phyloP scores from a whole-genome alignment of 2,329 filamentous ascomycete genomes.

The Apiospora marii region DNA sequence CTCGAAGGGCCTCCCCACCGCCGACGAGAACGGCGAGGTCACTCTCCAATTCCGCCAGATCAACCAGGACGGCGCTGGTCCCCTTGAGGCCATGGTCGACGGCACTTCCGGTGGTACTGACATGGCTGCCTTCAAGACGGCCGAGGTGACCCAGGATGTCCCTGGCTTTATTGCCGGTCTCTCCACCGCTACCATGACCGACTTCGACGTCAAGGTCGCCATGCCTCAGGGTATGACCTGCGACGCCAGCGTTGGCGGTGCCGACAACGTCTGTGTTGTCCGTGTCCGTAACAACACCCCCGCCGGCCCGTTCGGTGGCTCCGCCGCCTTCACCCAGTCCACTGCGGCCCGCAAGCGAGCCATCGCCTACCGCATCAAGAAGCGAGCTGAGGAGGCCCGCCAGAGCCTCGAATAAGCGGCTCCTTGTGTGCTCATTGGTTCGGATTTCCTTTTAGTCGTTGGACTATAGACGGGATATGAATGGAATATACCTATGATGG shows the following conservation, averaged over 20 bases:
- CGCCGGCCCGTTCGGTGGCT: slow-evolving; percentile 73
- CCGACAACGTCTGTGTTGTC: slow-evolving; percentile 69
- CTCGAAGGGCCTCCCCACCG: slow-evolving; percentile 64
- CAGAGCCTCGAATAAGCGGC: slow-evolving; percentile 25
- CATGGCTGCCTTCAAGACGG: slow-evolving; percentile 64
- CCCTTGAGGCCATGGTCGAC: slow-evolving; percentile 67
- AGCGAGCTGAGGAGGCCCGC: slow-evolving; percentile 38
- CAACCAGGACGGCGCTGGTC: slow-evolving; percentile 75
- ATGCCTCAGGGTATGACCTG: slow-evolving; percentile 75
- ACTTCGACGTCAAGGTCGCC: slow-evolving; percentile 70
- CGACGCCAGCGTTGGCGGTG: slow-evolving; percentile 64
- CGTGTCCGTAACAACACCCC: slow-evolving; percentile 68
- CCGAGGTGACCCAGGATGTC: slow-evolving; percentile 66
- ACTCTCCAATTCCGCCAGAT: slow-evolving; percentile 73
- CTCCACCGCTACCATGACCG: slow-evolving; percentile 65
- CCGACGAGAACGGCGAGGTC: slow-evolving; percentile 65
- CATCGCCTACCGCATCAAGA: slow-evolving; percentile 58
- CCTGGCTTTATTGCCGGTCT: slow-evolving; percentile 67
- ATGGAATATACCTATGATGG: background rate
- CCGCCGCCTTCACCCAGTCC: slow-evolving; percentile 70
- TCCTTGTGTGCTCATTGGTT: background rate
- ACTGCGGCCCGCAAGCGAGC: slow-evolving; percentile 66
- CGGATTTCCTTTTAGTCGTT: background rate
- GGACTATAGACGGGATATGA: background rate
- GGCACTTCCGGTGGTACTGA: slow-evolving; percentile 70